phyloP scores from a whole-genome alignment of 805 yeast species.

The Kluyveromyces lactis region DNA sequence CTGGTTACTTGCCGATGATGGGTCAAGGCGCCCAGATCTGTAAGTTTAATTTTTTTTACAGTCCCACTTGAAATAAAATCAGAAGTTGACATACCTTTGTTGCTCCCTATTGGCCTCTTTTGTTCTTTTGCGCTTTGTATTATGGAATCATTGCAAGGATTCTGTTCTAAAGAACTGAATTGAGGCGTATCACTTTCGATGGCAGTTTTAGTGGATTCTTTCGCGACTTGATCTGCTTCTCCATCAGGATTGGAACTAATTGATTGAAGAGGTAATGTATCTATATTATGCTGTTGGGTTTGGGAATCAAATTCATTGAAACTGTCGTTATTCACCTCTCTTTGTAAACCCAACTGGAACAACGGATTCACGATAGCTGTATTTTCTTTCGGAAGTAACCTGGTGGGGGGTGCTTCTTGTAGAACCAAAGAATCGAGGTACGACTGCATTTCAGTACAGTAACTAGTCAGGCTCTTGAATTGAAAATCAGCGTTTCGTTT shows the following conservation, averaged over 20 bases:
- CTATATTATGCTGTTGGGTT: no score
- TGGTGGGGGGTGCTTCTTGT: not conserved
- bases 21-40: not conserved
- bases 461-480: not conserved
- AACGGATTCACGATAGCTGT: not conserved
- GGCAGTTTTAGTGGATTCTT: no score
- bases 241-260: no score
- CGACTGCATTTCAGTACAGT: not conserved
- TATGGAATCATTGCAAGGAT: no score
- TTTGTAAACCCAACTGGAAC: not conserved
- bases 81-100: no score
- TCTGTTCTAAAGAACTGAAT: no score
- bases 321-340: not conserved
- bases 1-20: not conserved
- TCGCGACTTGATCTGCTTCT: no score
- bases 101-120: no score
- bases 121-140: no score
- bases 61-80: no score
- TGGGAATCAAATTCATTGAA: constrained; percentile 2
- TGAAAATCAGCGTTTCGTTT: not conserved
- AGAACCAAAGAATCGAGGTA: not conserved
- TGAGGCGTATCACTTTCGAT: no score
- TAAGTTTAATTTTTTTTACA: not conserved
- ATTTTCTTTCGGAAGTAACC: not conserved
- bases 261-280: no score